Base-by-base conservation (phyloP, 768 basidiomycete genomes). In the Amanita pseudoporphyria region DNA sequence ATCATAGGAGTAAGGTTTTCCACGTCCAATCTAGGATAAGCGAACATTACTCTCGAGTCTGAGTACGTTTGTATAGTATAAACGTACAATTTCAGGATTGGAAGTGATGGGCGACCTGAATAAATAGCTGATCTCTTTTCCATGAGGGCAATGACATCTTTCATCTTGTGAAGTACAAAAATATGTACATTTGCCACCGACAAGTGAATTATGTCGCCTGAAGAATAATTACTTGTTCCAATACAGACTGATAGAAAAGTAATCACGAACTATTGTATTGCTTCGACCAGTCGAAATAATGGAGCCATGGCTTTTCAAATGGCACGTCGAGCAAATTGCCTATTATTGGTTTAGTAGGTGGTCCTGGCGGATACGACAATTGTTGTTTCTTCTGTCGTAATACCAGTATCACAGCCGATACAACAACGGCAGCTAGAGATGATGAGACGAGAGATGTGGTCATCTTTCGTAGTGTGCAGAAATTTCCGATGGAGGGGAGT, bases 131-230 rank as follows among this genome's bases (percentile, higher is more conserved):
- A 60, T 6, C 61, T 55, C 24, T 58, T 60, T 21, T 65, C 65
- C 6, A 64, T 50, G 14, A 67, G 56, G 19, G 60, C 61, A 19
- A 52, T 49, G 1, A 52, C 57, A 22, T 56, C 56, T 47, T 57
- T 52, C 16, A 54, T 21, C 19, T 56, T 58, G 46, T 57, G 61
- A 2, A 67, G 50, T 12, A 64, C 41, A 38, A 64, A 47, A 3
- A 60, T 58, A 30, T 59, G 60, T 32, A 59, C 55, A 6, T 55
- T 56, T 10, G 57, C 45, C n/a, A 44, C 54, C 10, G 53, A 51
- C 4, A 64, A 26, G 46, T 62, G 52, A 5, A 63, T 54, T 9
- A 68, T 57, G 42, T 61, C 59, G 47, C 62, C 64, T 63, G 24
- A 19, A 33, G 14, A 4, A 2, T 30, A 9, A 9, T 18, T 14